These are phyloP conservation scores for Blastocystis sp. DNA, from an alignment of 352 stramenopile genomes.

Conservation along the genomic window DNA sequence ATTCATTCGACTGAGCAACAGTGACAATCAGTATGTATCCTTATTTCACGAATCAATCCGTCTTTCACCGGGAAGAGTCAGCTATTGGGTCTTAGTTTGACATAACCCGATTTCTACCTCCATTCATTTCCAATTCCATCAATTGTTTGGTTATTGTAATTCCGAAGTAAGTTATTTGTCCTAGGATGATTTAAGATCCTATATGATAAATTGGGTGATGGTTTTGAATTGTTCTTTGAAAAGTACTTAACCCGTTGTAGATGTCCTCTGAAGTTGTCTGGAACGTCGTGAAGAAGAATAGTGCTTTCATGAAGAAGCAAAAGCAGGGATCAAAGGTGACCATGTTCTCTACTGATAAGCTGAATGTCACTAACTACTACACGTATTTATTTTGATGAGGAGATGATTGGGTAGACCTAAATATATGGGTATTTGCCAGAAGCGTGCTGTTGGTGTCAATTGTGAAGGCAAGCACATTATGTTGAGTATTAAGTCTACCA, in stretches of 20 bases:
- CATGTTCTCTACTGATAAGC: conserved; percentile 49
- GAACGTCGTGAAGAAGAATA: conserved; percentile 62
- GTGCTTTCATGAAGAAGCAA: conserved; percentile 50
- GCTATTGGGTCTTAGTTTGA: too few relatives aligned
- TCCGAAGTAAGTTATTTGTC: conserved; percentile 13
- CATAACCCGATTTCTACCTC: conserved; percentile 29
- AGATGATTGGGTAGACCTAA: conserved; percentile 13
- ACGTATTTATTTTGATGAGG: not conserved
- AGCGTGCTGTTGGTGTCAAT: conserved; percentile 14
- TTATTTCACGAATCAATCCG: too few relatives aligned
- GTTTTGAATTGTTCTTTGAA: not conserved
- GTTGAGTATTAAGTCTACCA: conserved; percentile 20
- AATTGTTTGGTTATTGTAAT: conserved; percentile 68
- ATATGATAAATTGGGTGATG: not conserved
- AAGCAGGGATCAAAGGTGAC: conserved; percentile 52
- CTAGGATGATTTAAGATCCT: not conserved
- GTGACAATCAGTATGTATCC: too few relatives aligned
- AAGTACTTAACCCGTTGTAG: not conserved
- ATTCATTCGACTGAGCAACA: too few relatives aligned
- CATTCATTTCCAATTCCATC: conserved; percentile 21
- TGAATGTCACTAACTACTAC: conserved; percentile 21
- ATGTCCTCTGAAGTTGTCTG: conserved; percentile 66
- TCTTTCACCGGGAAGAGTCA: too few relatives aligned
- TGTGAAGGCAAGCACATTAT: conserved; percentile 35
- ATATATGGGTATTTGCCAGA: conserved; percentile 53